Evolutionary conservation across 2,329 filamentous ascomycete species (phyloP), one percentile per base, ranked within the genome.

Genomic region (Talaromyces sp.): DNA sequence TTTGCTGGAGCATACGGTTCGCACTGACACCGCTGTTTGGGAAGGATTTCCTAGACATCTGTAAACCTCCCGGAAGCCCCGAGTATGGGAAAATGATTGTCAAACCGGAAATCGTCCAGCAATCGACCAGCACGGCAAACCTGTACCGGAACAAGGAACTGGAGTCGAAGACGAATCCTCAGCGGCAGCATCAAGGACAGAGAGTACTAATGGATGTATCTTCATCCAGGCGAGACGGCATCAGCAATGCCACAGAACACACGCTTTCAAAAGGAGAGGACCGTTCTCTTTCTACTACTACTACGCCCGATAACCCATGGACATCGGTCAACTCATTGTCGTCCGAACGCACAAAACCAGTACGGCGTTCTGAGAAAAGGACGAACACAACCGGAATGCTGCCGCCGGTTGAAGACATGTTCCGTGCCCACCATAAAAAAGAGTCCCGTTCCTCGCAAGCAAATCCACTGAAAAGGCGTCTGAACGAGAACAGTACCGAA

Each of bases 21-120:
- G 93, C 90, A 0, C 79, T 99, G 60, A 95, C 95, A 8, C 95
- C 95, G 5, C 82, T 99, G 63, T 99, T 99, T 73, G 95, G 95
- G 0, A 84, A 87, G 12, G 83, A 87, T 47, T 99, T 99, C 72
- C 88, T 91, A 2, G 80, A 82, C 3, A 77, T 86, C 53, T 99
- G 95, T 73, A 78, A 89, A 14, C 82, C 77, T 0, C 86, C 87
- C n/a, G 81, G 87, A 40, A 70, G 65, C 2, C 78, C 84, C n/a
- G 82, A 83, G 14, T 91, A 87, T 72, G 84, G 82, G 10, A 82
- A 82, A 54, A 90, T 91, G 88, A 76, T 83, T 27, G 91, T 93
- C 68, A 81, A 85, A 60, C 78, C 78, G 2, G 71, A 75, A 0
- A 82, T 89, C 51, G 81, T 90, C 18, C 69, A 72, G 27, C 74